Conservation (phyloP, 2,329 filamentous ascomycete species). For the Hymenoscyphus fraxineus region DNA sequence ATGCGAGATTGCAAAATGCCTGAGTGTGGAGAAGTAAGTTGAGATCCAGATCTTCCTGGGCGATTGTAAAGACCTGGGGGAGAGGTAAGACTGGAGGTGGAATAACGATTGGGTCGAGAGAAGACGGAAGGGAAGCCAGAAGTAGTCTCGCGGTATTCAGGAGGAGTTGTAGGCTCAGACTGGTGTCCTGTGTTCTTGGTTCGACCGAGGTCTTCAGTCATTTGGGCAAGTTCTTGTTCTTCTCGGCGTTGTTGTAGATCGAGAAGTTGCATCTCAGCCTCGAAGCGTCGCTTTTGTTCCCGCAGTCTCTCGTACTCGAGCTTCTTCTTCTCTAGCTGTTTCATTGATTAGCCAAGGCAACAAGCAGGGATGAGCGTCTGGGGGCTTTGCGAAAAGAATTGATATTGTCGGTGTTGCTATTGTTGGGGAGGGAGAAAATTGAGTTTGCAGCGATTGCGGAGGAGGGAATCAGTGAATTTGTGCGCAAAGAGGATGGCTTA, state of each 20-base stretch:
- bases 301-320: slow-evolving; percentile 87
- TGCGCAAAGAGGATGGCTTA: slow-evolving; percentile 43
- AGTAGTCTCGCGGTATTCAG: slow-evolving; percentile 75
- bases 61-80: slow-evolving; percentile 73
- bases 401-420: background rate
- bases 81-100: slow-evolving; percentile 80
- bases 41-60: slow-evolving; percentile 71
- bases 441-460: background rate
- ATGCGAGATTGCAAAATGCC: slow-evolving; percentile 56
- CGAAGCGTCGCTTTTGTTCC: slow-evolving; percentile 83
- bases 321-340: slow-evolving; percentile 88
- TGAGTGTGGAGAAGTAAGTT: slow-evolving; percentile 73
- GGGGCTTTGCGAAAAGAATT: background rate
- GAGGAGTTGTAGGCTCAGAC: slow-evolving; percentile 93
- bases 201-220: slow-evolving; percentile 72
- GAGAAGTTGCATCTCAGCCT: slow-evolving; percentile 86
- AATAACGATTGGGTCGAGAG: slow-evolving; percentile 82
- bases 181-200: slow-evolving; percentile 63
- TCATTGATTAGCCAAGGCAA: slow-evolving; percentile 36
- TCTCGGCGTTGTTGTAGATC: slow-evolving; percentile 81
- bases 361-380: background rate
- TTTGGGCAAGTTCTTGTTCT: slow-evolving; percentile 77
- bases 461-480: background rate
- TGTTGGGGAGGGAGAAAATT: background rate
- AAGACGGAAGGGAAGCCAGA: slow-evolving; percentile 74